Base-by-base conservation (phyloP, 2,329 filamentous ascomycete genomes). In the Endocalyx cinctus region DNA sequence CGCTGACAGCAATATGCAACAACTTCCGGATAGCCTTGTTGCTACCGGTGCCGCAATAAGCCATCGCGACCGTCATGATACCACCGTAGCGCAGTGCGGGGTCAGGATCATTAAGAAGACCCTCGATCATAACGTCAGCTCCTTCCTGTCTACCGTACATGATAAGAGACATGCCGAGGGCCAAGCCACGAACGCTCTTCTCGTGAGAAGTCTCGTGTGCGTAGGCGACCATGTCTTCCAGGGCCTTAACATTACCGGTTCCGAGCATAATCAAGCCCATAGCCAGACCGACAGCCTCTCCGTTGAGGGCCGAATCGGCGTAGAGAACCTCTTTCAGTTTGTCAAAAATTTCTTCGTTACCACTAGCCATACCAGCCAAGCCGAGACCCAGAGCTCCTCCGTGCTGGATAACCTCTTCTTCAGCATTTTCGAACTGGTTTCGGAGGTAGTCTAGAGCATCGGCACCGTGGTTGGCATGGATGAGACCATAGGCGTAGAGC, bases 211-310 rank as follows among this genome's bases (percentile, higher is more conserved):
- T 98, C 48, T 98, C 92, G 54, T 96, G 92, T 4, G 92, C 88
- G 55, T 98, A 98, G 29, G 88, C 84, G 38, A 96, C 92, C 90
- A 98, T 96, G 50, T 94, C 87, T 56, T 96, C 87, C 6, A 98
- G 67, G 7, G 88, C 89, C 59, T 86, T 88, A 56, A 88, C 82
- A 58, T 96, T 95, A 41, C 90, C 92, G n/a, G 90, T 96, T 35
- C 92, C 92, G 35, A 98, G 70, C 92, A 97, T 98, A 59, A 98
- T 89, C 29, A 98, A 75, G 61, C 92, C 92, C 87, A 98, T 97
- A 10, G 90, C 76, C 37, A 98, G 74, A 51, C 92, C 92, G 29
- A 97, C 89, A 27, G 92, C 92, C 66, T 98, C 92, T 52, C 92
- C 92, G 45, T 96, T 97, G 51, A 98, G 80, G 5, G 92, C 92